Conservation (phyloP, 768 basidiomycete genomes). For the Austroboletus eburneus region DNA sequence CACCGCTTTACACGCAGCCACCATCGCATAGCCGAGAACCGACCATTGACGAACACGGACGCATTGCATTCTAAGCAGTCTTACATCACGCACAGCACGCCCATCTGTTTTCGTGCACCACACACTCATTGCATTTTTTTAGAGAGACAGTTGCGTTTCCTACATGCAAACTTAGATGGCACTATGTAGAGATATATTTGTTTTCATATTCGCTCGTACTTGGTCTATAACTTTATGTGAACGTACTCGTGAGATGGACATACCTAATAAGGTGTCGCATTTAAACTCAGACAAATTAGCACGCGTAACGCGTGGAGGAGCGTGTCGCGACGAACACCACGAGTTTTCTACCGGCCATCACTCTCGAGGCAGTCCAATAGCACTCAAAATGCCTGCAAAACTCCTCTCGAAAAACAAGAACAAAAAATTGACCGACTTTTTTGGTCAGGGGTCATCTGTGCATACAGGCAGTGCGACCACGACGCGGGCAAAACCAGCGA, state of each 20-base stretch:
- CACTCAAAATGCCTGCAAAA: slow-evolving; percentile 19
- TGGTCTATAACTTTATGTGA: no score
- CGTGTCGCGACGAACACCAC: background rate
- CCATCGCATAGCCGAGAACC: slow-evolving; percentile 28
- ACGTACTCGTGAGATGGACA: no score
- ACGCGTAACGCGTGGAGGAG: slow-evolving; percentile 12
- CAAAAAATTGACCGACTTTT: slow-evolving; percentile 44
- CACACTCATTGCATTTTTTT: slow-evolving; percentile 3
- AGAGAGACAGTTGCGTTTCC: slow-evolving; percentile 5
- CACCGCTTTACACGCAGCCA: slow-evolving; percentile 25
- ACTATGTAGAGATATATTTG: background rate
- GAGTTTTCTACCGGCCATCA: background rate
- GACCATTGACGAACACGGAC: slow-evolving; percentile 30
- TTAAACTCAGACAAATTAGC: no score
- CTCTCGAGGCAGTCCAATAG: background rate
- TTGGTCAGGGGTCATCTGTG: slow-evolving; percentile 33
- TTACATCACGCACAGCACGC: background rate
- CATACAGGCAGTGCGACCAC: no score
- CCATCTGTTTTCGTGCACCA: slow-evolving; percentile 3
- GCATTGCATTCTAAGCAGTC: slow-evolving; percentile 14
- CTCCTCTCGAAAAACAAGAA: slow-evolving; percentile 11
- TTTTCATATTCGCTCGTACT: no score
- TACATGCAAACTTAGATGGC: slow-evolving; percentile 23
- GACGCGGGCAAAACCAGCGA: slow-evolving; percentile 9
- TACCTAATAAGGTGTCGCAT: no score